Evolutionary conservation across 2,329 filamentous ascomycete genomes (phyloP), one percentile per base, ranked within the genome.

Genomic region (Trichoderma semiorbis): DNA sequence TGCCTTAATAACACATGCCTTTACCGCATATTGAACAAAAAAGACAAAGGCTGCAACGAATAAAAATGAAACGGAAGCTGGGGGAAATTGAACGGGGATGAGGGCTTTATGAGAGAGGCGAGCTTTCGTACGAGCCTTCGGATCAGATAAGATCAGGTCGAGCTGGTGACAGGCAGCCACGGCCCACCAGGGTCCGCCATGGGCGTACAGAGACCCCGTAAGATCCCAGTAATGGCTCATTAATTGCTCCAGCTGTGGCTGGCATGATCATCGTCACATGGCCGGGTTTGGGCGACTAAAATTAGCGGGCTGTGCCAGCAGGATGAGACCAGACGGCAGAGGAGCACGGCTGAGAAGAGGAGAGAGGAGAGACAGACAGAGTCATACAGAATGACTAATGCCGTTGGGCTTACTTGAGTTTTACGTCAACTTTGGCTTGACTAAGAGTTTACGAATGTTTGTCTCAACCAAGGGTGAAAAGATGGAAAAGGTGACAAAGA

Each of bases 361-460:
- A 26, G n/a, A 3, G 71, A 3, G 71, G 75, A 3, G 76, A 80
- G 71, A 84, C 82, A 21, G 57, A 7, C 28, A 14, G 66, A 61
- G 55, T 61, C 55, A 47, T 55, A 47, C 36, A n/a, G 18, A 7
- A 43, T 50, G 26, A 34, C 26, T 68, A 60, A 60, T 68, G 18
- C 18, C 11, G 43, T 32, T 47, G 32, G 55, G 66, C 55, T 69
- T 39, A 69, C 66, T 50, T 34, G 66, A 60, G 36, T 5, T 69
- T 60, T 24, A 61, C 66, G 34, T 50, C 34, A 60, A 30, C 14
- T 14, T n/a, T 3, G 12, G 1, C 47, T 36, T 57, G 24, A 28
- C 47, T n/a, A 18, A 24, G 30, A 21, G n/a, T 3, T 12, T n/a
- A 18, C n/a, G 30, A n/a, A n/a, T 11, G n/a, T n/a, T 55, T 26